A percentile compares a stretch with the other conserved stretches of the same genome.
These are phyloP conservation scores for Cyberlindnera japonica DNA, from an alignment of 805 yeast genomes.

Conservation along the genomic window DNA sequence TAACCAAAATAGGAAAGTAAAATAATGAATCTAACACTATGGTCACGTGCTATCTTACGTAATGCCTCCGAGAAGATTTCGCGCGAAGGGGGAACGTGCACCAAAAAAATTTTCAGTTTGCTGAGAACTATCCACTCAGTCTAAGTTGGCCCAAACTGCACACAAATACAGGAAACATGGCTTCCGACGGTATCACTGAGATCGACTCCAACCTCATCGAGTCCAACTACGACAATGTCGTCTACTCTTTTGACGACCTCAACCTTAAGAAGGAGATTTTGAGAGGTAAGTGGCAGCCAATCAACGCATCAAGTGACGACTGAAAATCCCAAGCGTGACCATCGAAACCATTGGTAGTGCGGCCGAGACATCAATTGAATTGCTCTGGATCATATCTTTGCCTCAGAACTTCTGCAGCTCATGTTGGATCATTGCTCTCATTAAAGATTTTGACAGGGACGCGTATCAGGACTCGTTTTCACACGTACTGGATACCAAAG, in stretches of 20 bases:
- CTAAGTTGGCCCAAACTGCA: too few relatives aligned
- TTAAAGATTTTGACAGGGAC: too few relatives aligned
- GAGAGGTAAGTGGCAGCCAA: constrained; percentile 33
- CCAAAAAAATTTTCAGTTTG: not conserved
- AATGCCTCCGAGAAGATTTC: not conserved
- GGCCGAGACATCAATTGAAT: not conserved
- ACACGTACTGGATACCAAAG: too few relatives aligned
- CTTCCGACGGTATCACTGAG: constrained; percentile 66
- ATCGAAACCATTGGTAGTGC: not conserved
- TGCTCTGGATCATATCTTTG: too few relatives aligned
- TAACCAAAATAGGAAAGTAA: too few relatives aligned
- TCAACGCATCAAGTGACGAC: not conserved
- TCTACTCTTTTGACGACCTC: constrained; percentile 73
- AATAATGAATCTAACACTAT: too few relatives aligned
- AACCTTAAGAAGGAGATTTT: constrained; percentile 62
- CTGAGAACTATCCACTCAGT: not conserved
- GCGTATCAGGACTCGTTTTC: too few relatives aligned
- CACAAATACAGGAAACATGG: constrained; percentile 24
- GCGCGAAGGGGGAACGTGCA: not conserved
- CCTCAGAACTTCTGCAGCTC: too few relatives aligned
- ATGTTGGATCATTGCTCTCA: too few relatives aligned
- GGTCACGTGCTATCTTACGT: not conserved
- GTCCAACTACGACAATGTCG: constrained; percentile 94
- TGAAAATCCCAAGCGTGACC: too few relatives aligned
- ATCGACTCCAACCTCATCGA: constrained; percentile 81